Evolutionary conservation across 129 eudicot genomes (phyloP), one percentile per base, ranked within the genome.

Genomic region (Logfia minima): DNA sequence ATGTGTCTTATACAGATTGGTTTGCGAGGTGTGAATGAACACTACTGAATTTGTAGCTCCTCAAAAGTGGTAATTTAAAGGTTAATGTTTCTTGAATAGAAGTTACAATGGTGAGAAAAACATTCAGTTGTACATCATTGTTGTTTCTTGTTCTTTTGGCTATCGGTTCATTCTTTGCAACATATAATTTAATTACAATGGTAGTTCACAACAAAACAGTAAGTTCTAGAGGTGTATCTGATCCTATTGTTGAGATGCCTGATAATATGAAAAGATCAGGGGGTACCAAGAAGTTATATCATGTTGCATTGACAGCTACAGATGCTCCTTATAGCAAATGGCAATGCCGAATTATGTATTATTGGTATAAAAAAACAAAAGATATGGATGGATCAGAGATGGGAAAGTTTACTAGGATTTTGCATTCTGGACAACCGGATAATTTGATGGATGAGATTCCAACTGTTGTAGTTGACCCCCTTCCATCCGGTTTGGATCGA

Each of bases 271-370:
- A 75, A 81, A 75, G 67, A 75, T n/a, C 67, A 34, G 77, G 71
- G n/a, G 68, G 77, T 62, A 63, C 73, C 24, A 89, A 83, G 82
- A 72, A 17, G 63, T 63, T 83, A 65, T 89, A 82, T 81, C 94
- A 89, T 83, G 90, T 89, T 51, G 94, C 90, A 63, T 70, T 89
- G 56, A 89, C 94, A 39, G 94, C 94, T 48, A 89, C 94, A 29
- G 94, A 86, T 86, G 91, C 94, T 74, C 86, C 94, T 70, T 89
- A 89, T 62, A 89, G 90, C 83, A 84, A 89, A 89, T 89, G 94
- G 94, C 94, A 89, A 70, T 89, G 94, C 71, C 85, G 94, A 10
- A 86, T 89, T 66, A 89, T 89, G 94, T 89, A 86, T 73, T 89
- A 84, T 77, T 89, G 94, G 94, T 89, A 84, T 74, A 89, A 82